Base-by-base conservation (phyloP, 169 alveolate species). In the Eimeria sp. region DNA sequence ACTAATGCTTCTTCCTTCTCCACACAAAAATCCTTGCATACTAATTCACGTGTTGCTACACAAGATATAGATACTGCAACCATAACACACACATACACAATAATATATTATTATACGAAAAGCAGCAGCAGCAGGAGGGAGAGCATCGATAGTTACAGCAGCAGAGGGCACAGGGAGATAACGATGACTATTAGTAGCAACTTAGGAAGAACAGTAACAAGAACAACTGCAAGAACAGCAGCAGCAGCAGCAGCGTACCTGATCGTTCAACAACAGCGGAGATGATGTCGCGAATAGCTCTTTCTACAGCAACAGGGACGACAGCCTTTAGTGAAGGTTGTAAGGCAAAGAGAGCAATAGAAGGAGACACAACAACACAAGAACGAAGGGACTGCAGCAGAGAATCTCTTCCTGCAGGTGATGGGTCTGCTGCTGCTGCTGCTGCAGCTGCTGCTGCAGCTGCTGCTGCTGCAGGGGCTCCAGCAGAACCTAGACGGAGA, bases 301-400 rank as follows among this genome's bases (percentile, higher is more conserved):
- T 92, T 80, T 99, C 99, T 30, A 99, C 98, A 13, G 99, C 99
- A 80, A 98, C 94, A n/a, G 99, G 99, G 22, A 99, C 99, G 58
- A 99, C 88, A 25, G 97, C 97, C 57, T 98, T 97, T 70, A 99
- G 96, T 22, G 72, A 65, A 43, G 97, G 97, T 83, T 98, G 99
- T 43, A 98, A 96, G 94, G 97, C 98, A 94, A 98, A 98, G 73
- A 98, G 97, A 7, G 99, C 99, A 86, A 98, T 97, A 13, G 99
- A 97, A 27, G 99, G 99, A 7, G 99, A 98, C 80, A 98, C 98
- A 72, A 97, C 96, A 65, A 98, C 98, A 51, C 97, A 67, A 51
- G 90, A 89, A 70, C 90, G 83, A 78, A 97, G 91, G 61, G 89
- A 95, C 83, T 96, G 98, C 58, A 97, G 83, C 93, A 96, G 82